phyloP scores from a whole-genome alignment of 768 basidiomycete genomes.

The Leucosporidium creatinivorum region DNA sequence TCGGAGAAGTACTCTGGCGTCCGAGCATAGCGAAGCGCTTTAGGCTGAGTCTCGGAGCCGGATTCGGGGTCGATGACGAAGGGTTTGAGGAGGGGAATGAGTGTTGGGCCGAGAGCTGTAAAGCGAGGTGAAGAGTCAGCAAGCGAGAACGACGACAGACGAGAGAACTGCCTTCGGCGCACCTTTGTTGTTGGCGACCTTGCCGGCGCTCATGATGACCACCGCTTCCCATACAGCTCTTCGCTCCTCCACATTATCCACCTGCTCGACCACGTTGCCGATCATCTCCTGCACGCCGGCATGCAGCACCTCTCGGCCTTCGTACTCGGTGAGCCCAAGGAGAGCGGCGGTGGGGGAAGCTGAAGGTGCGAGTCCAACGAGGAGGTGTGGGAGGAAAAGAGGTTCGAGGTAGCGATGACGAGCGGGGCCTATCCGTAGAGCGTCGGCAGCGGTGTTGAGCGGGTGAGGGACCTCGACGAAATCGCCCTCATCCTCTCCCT shows the following conservation, averaged over 20 bases:
- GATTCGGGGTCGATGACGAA: slow-evolving; percentile 13
- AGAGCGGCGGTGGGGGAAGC: neutral
- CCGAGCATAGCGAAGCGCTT: slow-evolving; percentile 51
- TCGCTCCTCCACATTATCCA: slow-evolving; percentile 59
- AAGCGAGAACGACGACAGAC: neutral
- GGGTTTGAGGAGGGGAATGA: slow-evolving; percentile 25
- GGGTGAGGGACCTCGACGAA: slow-evolving; percentile 74
- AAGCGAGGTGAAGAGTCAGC: neutral
- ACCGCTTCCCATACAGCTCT: slow-evolving; percentile 69
- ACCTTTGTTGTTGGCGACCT: slow-evolving; percentile 69
- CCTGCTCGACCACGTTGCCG: slow-evolving; percentile 54
- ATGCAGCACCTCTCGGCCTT: neutral
- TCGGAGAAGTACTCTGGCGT: slow-evolving; percentile 88
- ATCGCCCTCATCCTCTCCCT: slow-evolving; percentile 69
- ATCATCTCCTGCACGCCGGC: slow-evolving; percentile 60
- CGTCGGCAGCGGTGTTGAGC: slow-evolving; percentile 52
- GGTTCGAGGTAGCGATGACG: slow-evolving; percentile 87
- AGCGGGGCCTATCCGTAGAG: slow-evolving; percentile 73
- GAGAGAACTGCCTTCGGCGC: neutral
- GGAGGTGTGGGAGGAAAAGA: slow-evolving; percentile 49
- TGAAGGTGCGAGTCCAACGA: slow-evolving; percentile 1
- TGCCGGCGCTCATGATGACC: slow-evolving; percentile 61
- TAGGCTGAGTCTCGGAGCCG: slow-evolving; percentile 54
- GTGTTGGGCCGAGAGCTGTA: slow-evolving; percentile 19
- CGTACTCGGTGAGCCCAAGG: slow-evolving; percentile 17